Evolutionary conservation across 148 eudicot genomes (phyloP).

Genomic region (Dianthus caryophyllus): DNA sequence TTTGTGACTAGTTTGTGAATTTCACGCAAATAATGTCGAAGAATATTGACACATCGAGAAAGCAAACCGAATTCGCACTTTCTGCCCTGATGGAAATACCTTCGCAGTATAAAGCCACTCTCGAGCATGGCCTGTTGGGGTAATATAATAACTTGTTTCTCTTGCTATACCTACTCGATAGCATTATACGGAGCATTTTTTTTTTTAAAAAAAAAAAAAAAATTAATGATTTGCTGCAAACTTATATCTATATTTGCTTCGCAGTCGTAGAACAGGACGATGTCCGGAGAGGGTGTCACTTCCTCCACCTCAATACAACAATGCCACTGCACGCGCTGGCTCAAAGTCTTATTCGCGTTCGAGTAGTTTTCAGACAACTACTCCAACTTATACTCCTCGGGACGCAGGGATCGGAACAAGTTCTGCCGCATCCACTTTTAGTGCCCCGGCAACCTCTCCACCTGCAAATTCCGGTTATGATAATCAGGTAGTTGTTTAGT

Average conservation of each 20-base stretch:
- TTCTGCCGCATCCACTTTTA: constrained; percentile 23
- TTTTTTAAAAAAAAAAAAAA: no score
- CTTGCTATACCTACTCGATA: not conserved
- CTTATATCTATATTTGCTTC: constrained; percentile 8
- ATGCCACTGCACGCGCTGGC: constrained; percentile 34
- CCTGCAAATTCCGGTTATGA: constrained; percentile 46
- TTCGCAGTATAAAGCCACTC: constrained; percentile 89
- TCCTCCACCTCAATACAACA: constrained; percentile 71
- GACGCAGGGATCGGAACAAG: constrained; percentile 28
- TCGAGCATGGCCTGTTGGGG: constrained; percentile 89
- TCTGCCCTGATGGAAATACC: constrained; percentile 96
- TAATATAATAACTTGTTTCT: constrained; percentile 23
- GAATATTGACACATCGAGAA: constrained; percentile 52
- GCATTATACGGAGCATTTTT: not conserved
- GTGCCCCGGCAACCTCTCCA: constrained; percentile 32
- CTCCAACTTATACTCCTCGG: constrained; percentile 37
- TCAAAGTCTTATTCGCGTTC: constrained; percentile 46
- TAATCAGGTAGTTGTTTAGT: constrained; percentile 41
- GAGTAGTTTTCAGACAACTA: constrained; percentile 48
- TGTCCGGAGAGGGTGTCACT: constrained; percentile 66
- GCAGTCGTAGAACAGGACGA: constrained; percentile 55
- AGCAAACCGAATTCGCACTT: constrained; percentile 93
- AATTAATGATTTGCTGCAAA: no score
- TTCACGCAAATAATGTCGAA: constrained; percentile 91
- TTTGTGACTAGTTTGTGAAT: constrained; percentile 74